Conservation (phyloP, 345 rosid genomes). For the Corchorus olitorius region DNA sequence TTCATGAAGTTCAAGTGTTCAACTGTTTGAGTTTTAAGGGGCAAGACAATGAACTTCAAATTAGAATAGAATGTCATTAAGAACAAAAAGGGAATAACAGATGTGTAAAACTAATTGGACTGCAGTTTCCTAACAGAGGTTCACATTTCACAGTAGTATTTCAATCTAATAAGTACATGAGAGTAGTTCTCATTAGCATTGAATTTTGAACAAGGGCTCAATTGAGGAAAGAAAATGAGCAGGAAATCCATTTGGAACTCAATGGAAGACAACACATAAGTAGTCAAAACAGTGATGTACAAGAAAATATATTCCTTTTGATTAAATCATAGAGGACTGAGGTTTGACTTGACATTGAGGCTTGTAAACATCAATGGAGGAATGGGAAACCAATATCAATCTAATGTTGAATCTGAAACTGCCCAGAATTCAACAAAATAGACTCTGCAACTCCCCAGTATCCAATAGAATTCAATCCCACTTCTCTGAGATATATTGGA, state of each 20-base stretch:
- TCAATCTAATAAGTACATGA: background rate
- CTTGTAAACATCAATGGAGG: conserved; percentile 13
- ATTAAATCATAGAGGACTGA: conserved; percentile 17
- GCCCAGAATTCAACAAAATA: conserved; percentile 8
- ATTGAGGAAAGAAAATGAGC: conserved; percentile 6
- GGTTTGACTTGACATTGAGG: conserved; percentile 27
- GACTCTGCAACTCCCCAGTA: conserved; percentile 27
- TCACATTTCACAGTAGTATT: background rate
- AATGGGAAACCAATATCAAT: conserved; percentile 17
- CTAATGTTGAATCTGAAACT: conserved; percentile 19
- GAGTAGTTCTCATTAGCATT: conserved; percentile 1
- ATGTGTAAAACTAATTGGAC: background rate
- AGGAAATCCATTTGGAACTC: background rate
- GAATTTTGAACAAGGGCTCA: background rate
- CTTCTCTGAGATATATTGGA: conserved; percentile 23
- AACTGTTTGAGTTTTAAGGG: background rate
- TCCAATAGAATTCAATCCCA: conserved; percentile 23
- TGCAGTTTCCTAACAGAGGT: background rate
- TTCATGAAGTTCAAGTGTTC: background rate
- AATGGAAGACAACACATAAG: background rate
- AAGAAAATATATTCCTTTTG: conserved; percentile 3
- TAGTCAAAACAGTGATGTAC: background rate
- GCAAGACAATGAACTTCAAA: background rate
- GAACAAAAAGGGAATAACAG: background rate
- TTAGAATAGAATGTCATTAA: conserved; percentile 4